phyloP scores from a whole-genome alignment of 2,329 filamentous ascomycete species.

The Beauveria australis region DNA sequence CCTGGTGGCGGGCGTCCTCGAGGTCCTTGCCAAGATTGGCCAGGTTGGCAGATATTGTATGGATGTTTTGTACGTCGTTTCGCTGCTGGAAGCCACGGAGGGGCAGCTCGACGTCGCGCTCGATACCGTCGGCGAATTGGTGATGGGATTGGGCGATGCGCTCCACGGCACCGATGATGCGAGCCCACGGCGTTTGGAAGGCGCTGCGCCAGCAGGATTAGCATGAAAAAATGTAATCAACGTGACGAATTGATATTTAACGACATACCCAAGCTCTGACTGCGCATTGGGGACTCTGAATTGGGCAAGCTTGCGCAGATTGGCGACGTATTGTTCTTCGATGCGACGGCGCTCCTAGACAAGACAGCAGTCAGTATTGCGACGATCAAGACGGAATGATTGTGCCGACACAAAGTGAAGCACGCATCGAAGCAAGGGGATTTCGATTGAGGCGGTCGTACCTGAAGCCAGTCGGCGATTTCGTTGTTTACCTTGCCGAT shows the following conservation, averaged over 20 bases:
- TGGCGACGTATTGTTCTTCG: conserved; percentile 81
- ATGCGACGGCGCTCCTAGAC: conserved; percentile 80
- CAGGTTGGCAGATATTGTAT: conserved; percentile 74
- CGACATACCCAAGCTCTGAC: conserved; percentile 75
- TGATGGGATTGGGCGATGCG: conserved; percentile 77
- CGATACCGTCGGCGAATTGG: conserved; percentile 70
- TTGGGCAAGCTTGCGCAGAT: conserved; percentile 71
- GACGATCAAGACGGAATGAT: not conserved
- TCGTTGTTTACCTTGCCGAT: conserved; percentile 81
- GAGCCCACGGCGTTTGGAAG: conserved; percentile 85
- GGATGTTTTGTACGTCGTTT: conserved; percentile 74
- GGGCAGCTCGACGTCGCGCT: conserved; percentile 78
- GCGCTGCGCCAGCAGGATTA: conserved; percentile 46
- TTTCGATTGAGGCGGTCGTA: conserved; percentile 33
- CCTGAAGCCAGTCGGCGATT: conserved; percentile 95
- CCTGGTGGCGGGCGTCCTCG: conserved; percentile 73
- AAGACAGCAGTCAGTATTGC: not conserved
- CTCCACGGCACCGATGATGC: conserved; percentile 72
- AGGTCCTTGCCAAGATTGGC: conserved; percentile 74
- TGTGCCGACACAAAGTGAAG: too few relatives aligned
- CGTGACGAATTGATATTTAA: not conserved
- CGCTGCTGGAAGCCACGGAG: conserved; percentile 66
- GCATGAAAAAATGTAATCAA: not conserved
- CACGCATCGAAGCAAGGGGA: not conserved
- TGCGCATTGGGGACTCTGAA: conserved; percentile 66